A percentile compares a stretch with the other conserved stretches of the same genome.
phyloP scores from a whole-genome alignment of 371 early-diverging fungal genomes.

The Mucor ambiguus region DNA sequence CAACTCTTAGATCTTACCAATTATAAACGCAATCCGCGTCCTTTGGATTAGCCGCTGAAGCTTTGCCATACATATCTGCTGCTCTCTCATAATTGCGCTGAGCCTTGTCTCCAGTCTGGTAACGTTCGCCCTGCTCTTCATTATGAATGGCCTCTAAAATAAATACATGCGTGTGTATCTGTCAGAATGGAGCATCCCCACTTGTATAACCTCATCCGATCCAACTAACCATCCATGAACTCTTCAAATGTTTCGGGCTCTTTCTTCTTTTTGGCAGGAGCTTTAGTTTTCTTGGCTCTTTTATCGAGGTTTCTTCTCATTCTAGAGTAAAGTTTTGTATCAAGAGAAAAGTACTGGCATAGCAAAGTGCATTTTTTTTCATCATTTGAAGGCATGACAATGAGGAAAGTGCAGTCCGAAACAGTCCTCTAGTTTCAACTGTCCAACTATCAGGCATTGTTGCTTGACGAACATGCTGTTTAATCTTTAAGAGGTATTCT shows the following conservation, averaged over 20 bases:
- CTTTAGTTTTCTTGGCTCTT: conserved; percentile 27
- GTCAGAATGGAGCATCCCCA: not conserved
- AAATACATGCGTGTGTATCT: not conserved
- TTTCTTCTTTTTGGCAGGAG: conserved; percentile 35
- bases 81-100: conserved; percentile 67
- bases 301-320: not conserved
- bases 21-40: conserved; percentile 73
- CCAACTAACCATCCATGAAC: conserved; percentile 38
- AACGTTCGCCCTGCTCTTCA: conserved; percentile 76
- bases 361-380: not conserved
- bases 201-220: not conserved
- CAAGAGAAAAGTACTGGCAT: not conserved
- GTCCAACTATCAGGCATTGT: not conserved
- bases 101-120: conserved; percentile 67
- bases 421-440: not conserved
- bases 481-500: not conserved
- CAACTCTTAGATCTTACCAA: conserved; percentile 41
- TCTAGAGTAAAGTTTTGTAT: not conserved
- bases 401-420: not conserved
- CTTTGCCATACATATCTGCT: conserved; percentile 65
- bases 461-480: not conserved
- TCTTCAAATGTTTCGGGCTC: conserved; percentile 52
- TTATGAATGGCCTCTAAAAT: conserved; percentile 57
- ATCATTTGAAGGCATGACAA: not conserved
- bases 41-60: conserved; percentile 52